Conservation (phyloP, 2,329 filamentous ascomycete genomes). For the Monosporascus sp. region DNA sequence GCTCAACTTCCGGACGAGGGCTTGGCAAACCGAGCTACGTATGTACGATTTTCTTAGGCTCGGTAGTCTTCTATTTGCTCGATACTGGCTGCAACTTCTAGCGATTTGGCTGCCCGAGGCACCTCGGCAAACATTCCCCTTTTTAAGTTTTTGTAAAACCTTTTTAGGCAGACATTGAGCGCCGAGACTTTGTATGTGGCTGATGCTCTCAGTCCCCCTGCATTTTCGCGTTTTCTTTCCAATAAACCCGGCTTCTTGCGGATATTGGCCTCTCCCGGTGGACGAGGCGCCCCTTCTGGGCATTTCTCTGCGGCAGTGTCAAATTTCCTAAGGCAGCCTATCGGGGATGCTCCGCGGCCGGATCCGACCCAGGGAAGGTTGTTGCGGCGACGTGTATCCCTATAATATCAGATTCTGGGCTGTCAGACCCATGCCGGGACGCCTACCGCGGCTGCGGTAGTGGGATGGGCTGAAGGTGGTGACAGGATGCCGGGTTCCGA, state of each 20-base stretch:
- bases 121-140: too few relatives aligned
- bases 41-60: too few relatives aligned
- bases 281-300: background rate
- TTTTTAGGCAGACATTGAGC: too few relatives aligned
- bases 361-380: too few relatives aligned
- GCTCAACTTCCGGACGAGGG: too few relatives aligned
- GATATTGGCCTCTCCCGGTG: background rate
- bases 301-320: background rate
- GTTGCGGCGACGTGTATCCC: background rate
- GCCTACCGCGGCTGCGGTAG: background rate
- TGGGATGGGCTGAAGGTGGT: background rate
- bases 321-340: background rate
- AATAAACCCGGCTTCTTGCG: background rate
- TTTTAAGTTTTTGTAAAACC: too few relatives aligned
- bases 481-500: background rate
- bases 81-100: too few relatives aligned
- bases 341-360: background rate
- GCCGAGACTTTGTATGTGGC: too few relatives aligned
- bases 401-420: background rate
- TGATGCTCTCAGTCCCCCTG: background rate
- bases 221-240: background rate
- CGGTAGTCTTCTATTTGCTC: too few relatives aligned
- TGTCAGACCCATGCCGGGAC: background rate
- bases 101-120: too few relatives aligned
- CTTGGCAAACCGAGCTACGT: too few relatives aligned